Evolutionary conservation across 1,139 yeast genomes (phyloP), one percentile per base, ranked within the genome.

Genomic region (Debaryomyces robertsiae): DNA sequence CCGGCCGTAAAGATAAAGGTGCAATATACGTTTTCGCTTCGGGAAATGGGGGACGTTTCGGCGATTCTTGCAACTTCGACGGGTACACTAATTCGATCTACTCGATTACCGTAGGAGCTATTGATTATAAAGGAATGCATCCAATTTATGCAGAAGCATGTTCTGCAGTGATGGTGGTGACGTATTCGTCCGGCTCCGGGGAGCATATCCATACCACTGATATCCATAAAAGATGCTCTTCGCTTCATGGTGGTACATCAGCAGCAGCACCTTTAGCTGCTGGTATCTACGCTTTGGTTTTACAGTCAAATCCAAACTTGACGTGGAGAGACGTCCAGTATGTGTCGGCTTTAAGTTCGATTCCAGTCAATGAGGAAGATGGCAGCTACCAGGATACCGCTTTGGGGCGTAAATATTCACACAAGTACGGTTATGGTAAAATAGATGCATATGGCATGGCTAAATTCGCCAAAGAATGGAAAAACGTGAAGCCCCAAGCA

Each of bases 231-330:
- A 62, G 65, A 49, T 94, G 99, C 61, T 69, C 94, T 2, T 73
- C 75, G 27, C 60, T 54, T 23, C 98, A 94, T 63, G 96, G 98
- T 6, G 99, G 99, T 16, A 94, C 99, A 0, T 91, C 98, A 13
- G 98, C 98, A 0, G 98, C 98, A 13, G 98, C 98, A 0, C 99
- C 99, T 0, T 73, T 94, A 42, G 98, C 98, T 0, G 97, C 98
- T 0, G 98, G 98, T 15, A 77, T 94, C 1, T 89, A 86, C 59
- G 79, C 98, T 0, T 70, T 94, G 41, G 88, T 87, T 2, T 69
- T 93, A 38, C 81, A 84, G 52, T 89, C 82, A 2, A 85, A 95
- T 48, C 96, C 97, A 1, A 74, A 82, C 4, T 74, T 94, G 45
- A 87, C 97, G 0, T 94, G 99, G 99, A 79, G 98, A 59, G 99